These are phyloP conservation scores for Melampsora occidentalis DNA, from an alignment of 1,284 basidiomycete species.

Conservation along the genomic window DNA sequence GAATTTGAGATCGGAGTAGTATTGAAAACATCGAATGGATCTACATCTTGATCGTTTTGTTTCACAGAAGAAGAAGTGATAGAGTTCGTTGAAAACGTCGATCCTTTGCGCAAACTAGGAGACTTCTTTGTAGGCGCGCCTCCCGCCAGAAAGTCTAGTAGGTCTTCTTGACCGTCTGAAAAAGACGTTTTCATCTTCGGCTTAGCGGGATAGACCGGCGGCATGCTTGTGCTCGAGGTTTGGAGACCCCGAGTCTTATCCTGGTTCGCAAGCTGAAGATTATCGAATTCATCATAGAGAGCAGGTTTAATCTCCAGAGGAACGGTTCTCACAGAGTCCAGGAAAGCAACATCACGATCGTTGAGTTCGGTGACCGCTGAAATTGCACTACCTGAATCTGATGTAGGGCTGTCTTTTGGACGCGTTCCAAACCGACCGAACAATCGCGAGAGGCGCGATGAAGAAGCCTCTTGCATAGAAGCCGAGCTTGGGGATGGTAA, in stretches of 20 bases:
- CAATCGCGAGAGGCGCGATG: conserved; percentile 31
- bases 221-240: too few relatives aligned
- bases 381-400: background rate
- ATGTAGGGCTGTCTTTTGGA: background rate
- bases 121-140: background rate
- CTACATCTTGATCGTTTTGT: background rate
- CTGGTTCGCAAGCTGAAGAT: background rate
- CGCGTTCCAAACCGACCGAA: conserved; percentile 35
- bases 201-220: too few relatives aligned
- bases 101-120: background rate
- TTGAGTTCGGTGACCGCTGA: conserved; percentile 35
- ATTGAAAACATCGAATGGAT: conserved; percentile 31
- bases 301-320: conserved; percentile 11
- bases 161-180: background rate
- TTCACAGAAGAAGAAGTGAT: background rate
- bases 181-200: too few relatives aligned
- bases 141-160: background rate
- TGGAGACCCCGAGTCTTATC: background rate
- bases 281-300: conserved; percentile 23
- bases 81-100: background rate
- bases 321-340: conserved; percentile 31
- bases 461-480: conserved; percentile 8
- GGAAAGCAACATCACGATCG: conserved; percentile 16
- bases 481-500: conserved; percentile 27
- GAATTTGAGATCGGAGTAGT: conserved; percentile 1